Conservation (phyloP, 179 eudicot species). For the Heliamphora pulchella region DNA sequence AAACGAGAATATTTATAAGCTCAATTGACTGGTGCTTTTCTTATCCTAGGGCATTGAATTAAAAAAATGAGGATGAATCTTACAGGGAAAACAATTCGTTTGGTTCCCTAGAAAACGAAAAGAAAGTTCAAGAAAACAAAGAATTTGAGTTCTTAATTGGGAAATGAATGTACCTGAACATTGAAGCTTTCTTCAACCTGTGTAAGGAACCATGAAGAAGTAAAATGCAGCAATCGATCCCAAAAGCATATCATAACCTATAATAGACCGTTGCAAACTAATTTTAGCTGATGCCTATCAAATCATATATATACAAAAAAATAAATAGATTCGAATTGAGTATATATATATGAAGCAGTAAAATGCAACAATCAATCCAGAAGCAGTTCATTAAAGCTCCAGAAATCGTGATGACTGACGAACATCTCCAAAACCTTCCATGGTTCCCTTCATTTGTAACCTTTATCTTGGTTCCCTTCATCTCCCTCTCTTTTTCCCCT, state of each 20-base stretch:
- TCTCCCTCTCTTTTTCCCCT: too few species aligned
- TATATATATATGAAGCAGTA: too few species aligned
- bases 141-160: not conserved
- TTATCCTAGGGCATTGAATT: too few species aligned
- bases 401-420: conserved; percentile 13
- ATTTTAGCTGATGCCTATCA: not conserved
- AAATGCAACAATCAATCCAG: too few species aligned
- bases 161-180: conserved; percentile 52
- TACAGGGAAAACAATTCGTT: not conserved
- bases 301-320: not conserved
- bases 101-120: not conserved
- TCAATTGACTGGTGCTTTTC: too few species aligned
- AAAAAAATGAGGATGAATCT: too few species aligned
- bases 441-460: too few species aligned
- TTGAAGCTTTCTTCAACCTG: conserved; percentile 99
- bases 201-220: conserved; percentile 80
- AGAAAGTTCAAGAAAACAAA: not conserved
- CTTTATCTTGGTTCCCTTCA: too few species aligned
- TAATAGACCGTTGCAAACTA: not conserved
- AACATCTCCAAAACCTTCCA: not conserved
- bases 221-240: conserved; percentile 83
- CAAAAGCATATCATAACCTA: conserved; percentile 81
- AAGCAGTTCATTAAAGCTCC: conserved; percentile 13
- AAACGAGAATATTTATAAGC: too few species aligned
- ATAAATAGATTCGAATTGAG: not conserved